Evolutionary conservation across 805 yeast species (phyloP).

Genomic region (Metschnikowia cerradonensis): DNA sequence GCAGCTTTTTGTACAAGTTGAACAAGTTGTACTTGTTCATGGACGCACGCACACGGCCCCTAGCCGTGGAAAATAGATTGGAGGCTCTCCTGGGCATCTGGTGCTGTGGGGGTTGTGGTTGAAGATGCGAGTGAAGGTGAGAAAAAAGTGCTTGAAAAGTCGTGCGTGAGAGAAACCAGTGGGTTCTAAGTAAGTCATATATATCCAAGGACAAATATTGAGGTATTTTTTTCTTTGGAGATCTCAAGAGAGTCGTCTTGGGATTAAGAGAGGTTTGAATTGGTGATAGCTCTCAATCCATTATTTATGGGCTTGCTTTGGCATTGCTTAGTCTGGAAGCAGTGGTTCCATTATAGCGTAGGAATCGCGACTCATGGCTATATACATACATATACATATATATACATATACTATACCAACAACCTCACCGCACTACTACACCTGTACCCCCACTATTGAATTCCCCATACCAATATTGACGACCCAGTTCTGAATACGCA

Average conservation of each 20-base stretch:
- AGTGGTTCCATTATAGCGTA: too few species aligned
- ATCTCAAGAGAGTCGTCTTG: too few species aligned
- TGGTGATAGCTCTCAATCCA: not conserved
- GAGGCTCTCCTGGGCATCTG: conserved; percentile 61
- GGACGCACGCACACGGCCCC: conserved; percentile 80
- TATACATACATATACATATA: not conserved
- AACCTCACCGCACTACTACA: not conserved
- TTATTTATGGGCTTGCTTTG: too few species aligned
- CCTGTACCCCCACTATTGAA: not conserved
- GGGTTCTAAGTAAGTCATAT: not conserved
- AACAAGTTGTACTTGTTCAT: conserved; percentile 90
- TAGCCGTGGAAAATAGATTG: conserved; percentile 51
- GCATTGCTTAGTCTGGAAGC: too few species aligned
- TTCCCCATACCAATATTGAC: not conserved
- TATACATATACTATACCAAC: too few species aligned
- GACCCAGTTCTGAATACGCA: not conserved
- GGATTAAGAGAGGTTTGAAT: too few species aligned
- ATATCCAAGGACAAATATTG: too few species aligned
- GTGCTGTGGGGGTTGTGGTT: conserved; percentile 3
- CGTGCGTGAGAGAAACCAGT: conserved; percentile 12
- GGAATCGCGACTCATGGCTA: not conserved
- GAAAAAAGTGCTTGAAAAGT: conserved; percentile 10
- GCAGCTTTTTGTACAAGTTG: conserved; percentile 75
- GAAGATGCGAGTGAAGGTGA: conserved; percentile 2
- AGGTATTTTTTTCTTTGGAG: too few species aligned